These are phyloP conservation scores for Poa pratensis DNA, from an alignment of 176 grass and related monocot genomes.

Conservation along the genomic window DNA sequence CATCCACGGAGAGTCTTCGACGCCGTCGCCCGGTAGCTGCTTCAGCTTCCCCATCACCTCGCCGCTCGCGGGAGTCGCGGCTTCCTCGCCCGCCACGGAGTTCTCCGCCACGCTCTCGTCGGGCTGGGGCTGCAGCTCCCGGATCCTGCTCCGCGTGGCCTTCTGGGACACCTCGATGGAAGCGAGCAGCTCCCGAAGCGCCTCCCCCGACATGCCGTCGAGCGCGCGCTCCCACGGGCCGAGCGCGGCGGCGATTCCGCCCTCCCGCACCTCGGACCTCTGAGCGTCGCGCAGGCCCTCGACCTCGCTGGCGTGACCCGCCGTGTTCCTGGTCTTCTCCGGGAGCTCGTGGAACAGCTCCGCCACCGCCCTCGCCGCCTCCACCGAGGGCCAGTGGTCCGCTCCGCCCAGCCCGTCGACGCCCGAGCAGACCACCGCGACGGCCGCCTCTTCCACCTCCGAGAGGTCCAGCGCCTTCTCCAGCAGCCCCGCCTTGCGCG, in stretches of 20 bases:
- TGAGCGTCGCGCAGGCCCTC: background rate
- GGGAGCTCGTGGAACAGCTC: constrained; percentile 4
- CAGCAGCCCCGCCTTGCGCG: constrained; percentile 8
- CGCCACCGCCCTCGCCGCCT: background rate
- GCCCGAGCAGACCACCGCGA: constrained; percentile 36
- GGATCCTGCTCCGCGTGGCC: constrained; percentile 7
- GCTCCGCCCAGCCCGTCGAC: background rate
- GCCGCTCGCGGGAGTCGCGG: background rate
- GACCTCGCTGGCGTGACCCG: background rate
- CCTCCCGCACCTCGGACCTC: constrained; percentile 4
- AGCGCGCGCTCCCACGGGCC: constrained; percentile 5
- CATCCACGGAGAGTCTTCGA: background rate
- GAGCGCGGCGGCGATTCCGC: background rate
- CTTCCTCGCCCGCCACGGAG: background rate
- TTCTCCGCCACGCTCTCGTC: constrained; percentile 29
- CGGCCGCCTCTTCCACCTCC: background rate
- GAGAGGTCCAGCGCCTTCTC: background rate
- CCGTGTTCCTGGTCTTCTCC: background rate
- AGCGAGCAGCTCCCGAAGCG: constrained; percentile 32
- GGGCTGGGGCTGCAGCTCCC: background rate
- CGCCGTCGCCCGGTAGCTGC: background rate
- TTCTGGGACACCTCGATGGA: constrained; percentile 8
- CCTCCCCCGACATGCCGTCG: background rate
- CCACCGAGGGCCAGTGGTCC: constrained; percentile 31
- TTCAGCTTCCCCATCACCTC: constrained; percentile 14